Percentiles rank a stretch among this genome's conserved stretches.
phyloP scores from a whole-genome alignment of 1,139 yeast species.

The Scheffersomyces insectosa region DNA sequence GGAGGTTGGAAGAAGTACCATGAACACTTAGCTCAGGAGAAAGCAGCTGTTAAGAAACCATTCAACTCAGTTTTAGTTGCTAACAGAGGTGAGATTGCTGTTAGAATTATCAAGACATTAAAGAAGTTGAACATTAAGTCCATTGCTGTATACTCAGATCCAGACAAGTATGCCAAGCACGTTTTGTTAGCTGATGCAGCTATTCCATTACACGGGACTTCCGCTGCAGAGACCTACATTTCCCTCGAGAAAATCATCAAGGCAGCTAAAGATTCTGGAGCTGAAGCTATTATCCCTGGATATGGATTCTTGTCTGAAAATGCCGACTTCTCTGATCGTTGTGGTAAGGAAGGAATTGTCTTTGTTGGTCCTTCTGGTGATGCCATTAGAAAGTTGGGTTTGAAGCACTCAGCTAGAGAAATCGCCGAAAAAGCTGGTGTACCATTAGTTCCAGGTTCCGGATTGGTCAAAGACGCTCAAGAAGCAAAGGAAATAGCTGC shows the following conservation, averaged over 20 bases:
- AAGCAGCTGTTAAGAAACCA: constrained; percentile 47
- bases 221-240: constrained; percentile 90
- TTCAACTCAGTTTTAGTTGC: constrained; percentile 88
- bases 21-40: constrained; percentile 30
- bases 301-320: constrained; percentile 96
- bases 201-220: constrained; percentile 72
- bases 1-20: constrained; percentile 89
- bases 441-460: constrained; percentile 95
- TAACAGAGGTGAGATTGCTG: constrained; percentile 97
- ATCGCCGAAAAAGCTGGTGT: constrained; percentile 87
- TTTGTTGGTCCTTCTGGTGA: constrained; percentile 96
- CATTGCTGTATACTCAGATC: constrained; percentile 87
- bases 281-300: constrained; percentile 95
- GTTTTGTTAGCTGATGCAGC: constrained; percentile 81
- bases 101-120: constrained; percentile 84
- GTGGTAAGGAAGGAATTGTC: constrained; percentile 77
- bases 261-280: constrained; percentile 80
- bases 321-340: constrained; percentile 91
- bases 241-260: constrained; percentile 77
- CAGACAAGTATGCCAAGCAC: constrained; percentile 86
- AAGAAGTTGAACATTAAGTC: constrained; percentile 76
- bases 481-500: constrained; percentile 83
- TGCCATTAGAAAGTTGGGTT: constrained; percentile 84
- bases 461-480: constrained; percentile 63
- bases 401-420: constrained; percentile 94